Evolutionary conservation across 768 basidiomycete species (phyloP).

Genomic region (Calocybe cyanea): DNA sequence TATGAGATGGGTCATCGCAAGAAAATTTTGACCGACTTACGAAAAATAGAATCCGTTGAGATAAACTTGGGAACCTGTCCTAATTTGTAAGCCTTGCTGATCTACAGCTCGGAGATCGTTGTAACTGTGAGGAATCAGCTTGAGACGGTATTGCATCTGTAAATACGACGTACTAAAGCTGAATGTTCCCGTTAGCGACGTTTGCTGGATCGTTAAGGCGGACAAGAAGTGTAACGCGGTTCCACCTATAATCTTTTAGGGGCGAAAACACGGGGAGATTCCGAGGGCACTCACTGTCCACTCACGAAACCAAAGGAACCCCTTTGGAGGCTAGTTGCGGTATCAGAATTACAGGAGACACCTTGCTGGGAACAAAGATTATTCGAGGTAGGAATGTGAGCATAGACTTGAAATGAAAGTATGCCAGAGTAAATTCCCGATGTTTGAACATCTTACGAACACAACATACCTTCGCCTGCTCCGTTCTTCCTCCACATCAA

Average conservation of each 20-base stretch:
- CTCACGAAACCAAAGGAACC: conserved; percentile 59
- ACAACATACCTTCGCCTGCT: conserved; percentile 71
- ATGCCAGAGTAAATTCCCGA: not conserved
- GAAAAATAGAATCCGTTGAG: conserved; percentile 79
- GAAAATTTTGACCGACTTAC: conserved; percentile 32
- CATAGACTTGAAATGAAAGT: conserved; percentile 55
- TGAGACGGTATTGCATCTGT: not conserved
- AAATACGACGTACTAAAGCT: conserved; percentile 53
- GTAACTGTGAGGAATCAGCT: conserved; percentile 39
- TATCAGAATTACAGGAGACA: conserved; percentile 67
- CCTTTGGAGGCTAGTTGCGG: conserved; percentile 68
- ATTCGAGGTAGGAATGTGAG: conserved; percentile 68
- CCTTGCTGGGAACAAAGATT: conserved; percentile 50
- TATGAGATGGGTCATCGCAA: not conserved
- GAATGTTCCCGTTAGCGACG: conserved; percentile 68
- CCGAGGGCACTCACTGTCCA: conserved; percentile 50
- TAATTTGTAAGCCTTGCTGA: conserved; percentile 60
- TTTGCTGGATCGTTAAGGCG: conserved; percentile 67
- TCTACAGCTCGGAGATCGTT: conserved; percentile 63
- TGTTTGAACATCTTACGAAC: not conserved
- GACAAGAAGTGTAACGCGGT: conserved; percentile 66
- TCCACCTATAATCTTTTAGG: conserved; percentile 49
- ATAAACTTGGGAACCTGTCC: conserved; percentile 45
- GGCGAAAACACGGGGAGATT: conserved; percentile 5
- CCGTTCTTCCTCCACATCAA: conserved; percentile 73